Conservation (phyloP, 2,329 filamentous ascomycete genomes). For the Pseudovirgaria hyperparasitica region DNA sequence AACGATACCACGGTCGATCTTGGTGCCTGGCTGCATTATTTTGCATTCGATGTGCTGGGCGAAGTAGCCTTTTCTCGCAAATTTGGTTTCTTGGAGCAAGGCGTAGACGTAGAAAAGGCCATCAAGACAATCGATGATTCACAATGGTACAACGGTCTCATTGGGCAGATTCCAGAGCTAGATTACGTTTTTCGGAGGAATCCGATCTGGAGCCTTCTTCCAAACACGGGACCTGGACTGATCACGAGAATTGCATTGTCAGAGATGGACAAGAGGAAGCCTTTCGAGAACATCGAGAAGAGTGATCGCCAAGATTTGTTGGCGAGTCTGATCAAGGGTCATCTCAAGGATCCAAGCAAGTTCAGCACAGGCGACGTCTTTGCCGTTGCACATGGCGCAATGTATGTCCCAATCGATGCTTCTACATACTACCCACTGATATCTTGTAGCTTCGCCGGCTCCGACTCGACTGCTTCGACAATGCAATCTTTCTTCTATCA, state of each 20-base stretch:
- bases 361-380: no score
- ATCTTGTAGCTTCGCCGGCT: conserved; percentile 18
- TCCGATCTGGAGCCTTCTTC: neutral
- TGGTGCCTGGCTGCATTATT: conserved; percentile 30
- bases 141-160: conserved; percentile 3
- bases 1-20: no score
- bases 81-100: conserved; percentile 8
- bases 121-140: conserved; percentile 22
- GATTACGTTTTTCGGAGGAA: conserved; percentile 2
- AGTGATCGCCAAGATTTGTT: neutral
- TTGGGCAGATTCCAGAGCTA: conserved; percentile 7
- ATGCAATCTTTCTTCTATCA: conserved; percentile 23
- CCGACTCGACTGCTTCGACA: conserved; percentile 21
- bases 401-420: neutral
- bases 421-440: neutral
- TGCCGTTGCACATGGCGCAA: no score
- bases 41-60: conserved; percentile 13
- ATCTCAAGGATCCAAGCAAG: neutral
- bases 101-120: conserved; percentile 11
- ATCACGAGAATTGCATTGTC: no score
- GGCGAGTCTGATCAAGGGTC: neutral
- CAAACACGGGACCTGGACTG: no score
- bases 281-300: neutral
- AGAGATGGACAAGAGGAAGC: neutral
- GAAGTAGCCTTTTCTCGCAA: conserved; percentile 6